A percentile compares a stretch with the other conserved stretches of the same genome.
phyloP scores from a whole-genome alignment of 208 protist species.

The Leishmania braziliensis region DNA sequence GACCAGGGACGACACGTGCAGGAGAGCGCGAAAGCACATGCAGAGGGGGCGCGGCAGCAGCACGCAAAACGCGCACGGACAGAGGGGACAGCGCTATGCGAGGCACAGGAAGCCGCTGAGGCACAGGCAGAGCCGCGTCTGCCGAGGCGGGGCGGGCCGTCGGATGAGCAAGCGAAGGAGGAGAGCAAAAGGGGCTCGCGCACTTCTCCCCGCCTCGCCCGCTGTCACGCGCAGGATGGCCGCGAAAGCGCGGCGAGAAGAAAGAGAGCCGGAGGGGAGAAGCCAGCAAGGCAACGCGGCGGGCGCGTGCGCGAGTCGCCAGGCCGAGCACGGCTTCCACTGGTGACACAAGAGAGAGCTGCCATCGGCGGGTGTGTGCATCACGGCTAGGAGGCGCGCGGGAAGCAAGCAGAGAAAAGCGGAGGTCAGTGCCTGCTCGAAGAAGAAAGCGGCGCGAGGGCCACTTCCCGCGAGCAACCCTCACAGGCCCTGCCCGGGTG shows the following conservation, averaged over 20 bases:
- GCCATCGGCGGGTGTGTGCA: neutral
- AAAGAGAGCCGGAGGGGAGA: neutral
- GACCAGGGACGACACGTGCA: no score
- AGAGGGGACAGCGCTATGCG: neutral
- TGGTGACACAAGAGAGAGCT: neutral
- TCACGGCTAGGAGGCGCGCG: neutral
- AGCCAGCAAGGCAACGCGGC: neutral
- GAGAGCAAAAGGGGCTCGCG: neutral
- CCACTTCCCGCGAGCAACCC: neutral
- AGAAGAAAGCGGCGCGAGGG: neutral
- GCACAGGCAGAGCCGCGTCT: no score
- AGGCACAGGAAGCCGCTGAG: neutral
- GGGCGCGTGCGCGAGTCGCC: neutral
- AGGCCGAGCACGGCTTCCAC: neutral
- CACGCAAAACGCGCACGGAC: no score
- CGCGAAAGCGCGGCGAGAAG: no score
- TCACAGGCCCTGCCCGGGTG: neutral
- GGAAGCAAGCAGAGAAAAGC: neutral
- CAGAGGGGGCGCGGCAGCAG: neutral
- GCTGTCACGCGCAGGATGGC: neutral
- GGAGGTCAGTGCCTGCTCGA: no score
- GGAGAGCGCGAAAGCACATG: no score
- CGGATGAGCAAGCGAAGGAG: neutral
- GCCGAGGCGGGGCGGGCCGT: no score
- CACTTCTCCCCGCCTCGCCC: neutral